phyloP scores from a whole-genome alignment of 2,329 filamentous ascomycete species.

The Nigrospora osmanthi region DNA sequence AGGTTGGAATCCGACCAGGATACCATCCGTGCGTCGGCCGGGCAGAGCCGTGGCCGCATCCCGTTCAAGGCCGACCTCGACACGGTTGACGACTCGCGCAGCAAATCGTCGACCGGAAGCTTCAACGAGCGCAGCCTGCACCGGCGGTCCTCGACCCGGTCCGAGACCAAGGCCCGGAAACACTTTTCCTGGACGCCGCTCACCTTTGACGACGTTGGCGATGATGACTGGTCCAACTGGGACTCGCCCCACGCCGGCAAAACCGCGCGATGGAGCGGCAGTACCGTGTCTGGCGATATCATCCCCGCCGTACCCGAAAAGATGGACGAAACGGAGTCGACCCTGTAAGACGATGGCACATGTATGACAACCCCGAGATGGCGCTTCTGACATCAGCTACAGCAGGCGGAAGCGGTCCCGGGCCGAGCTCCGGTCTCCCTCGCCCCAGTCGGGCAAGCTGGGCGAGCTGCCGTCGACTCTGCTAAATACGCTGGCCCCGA shows the following conservation, averaged over 20 bases:
- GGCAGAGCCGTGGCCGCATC: slow-evolving; percentile 30
- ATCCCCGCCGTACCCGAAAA: slow-evolving; percentile 37
- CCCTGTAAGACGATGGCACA: slow-evolving; percentile 36
- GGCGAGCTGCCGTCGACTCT: slow-evolving; percentile 59
- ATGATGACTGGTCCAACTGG: slow-evolving; percentile 60
- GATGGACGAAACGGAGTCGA: slow-evolving; percentile 34
- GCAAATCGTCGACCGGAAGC: slow-evolving; percentile 20
- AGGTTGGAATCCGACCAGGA: slow-evolving; percentile 30
- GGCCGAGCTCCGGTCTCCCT: slow-evolving; percentile 15
- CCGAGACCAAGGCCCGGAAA: slow-evolving; percentile 35
- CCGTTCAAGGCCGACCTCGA: slow-evolving; percentile 32
- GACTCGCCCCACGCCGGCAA: slow-evolving; percentile 42
- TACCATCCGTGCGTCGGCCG: slow-evolving; percentile 35
- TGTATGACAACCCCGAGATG: slow-evolving; percentile 4
- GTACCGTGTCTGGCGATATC: slow-evolving; percentile 43
- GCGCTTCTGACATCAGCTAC: slow-evolving; percentile 16
- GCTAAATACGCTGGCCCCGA: slow-evolving; percentile 64
- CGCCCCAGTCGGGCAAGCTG: slow-evolving; percentile 29
- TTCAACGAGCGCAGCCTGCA: slow-evolving; percentile 19
- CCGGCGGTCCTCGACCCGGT: slow-evolving; percentile 19
- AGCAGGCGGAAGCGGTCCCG: slow-evolving; percentile 20
- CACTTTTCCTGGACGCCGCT: slow-evolving; percentile 54
- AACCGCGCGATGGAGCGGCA: slow-evolving; percentile 57
- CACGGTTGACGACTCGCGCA: slow-evolving; percentile 21
- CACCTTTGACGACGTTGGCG: slow-evolving; percentile 47